phyloP scores from a whole-genome alignment of 1,139 yeast genomes.

The Nakaseomyces kungkrabaensis region DNA sequence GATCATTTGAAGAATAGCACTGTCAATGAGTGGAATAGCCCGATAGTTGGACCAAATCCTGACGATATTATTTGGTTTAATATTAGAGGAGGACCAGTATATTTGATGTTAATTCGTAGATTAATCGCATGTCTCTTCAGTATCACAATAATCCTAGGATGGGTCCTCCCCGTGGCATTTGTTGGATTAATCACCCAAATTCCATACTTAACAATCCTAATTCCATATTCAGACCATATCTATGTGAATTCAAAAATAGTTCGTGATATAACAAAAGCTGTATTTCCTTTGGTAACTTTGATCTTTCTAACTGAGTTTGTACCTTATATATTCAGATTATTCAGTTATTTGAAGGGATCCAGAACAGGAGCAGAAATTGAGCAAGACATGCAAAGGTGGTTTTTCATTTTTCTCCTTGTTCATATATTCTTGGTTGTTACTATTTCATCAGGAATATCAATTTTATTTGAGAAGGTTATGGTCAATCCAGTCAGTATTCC shows the following conservation, averaged over 20 bases:
- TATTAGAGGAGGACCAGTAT: constrained; percentile 32
- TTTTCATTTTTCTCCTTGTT: constrained; percentile 60
- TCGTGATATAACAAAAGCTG: constrained; percentile 44
- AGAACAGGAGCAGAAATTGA: constrained; percentile 50
- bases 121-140: constrained; percentile 37
- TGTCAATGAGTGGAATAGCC: constrained; percentile 36
- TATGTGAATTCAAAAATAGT: constrained; percentile 44
- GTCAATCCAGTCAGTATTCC: constrained; percentile 69
- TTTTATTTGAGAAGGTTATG: constrained; percentile 52
- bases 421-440: constrained; percentile 82
- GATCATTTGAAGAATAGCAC: constrained; percentile 42
- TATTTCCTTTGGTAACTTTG: constrained; percentile 52
- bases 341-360: constrained; percentile 43
- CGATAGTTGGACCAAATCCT: constrained; percentile 44
- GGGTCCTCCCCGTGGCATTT: constrained; percentile 65
- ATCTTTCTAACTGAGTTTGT: constrained; percentile 49
- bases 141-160: constrained; percentile 42
- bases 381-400: constrained; percentile 54
- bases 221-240: constrained; percentile 47
- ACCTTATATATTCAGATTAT: constrained; percentile 40
- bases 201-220: constrained; percentile 44
- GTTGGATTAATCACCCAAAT: constrained; percentile 59
- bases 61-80: constrained; percentile 54
- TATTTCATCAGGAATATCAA: constrained; percentile 69
- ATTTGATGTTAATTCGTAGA: constrained; percentile 31